Percentiles rank a stretch among this genome's conserved stretches.
Evolutionary conservation across 2,329 filamentous ascomycete genomes (phyloP).

Genomic region (Xylariaceae sp.): DNA sequence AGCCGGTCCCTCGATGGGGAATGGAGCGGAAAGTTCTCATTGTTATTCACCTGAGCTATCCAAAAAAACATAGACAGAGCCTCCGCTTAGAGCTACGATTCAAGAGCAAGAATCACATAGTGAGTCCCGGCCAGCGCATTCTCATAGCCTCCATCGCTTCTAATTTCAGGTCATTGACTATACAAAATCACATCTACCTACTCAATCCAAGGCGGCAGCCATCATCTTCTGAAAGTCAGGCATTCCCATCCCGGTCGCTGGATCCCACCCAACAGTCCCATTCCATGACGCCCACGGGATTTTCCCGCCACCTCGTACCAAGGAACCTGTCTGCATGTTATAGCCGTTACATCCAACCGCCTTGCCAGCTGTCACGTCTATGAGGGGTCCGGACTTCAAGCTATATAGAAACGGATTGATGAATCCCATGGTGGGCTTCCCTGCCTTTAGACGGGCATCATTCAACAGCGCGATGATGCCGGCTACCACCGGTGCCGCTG

Average conservation of each 20-base stretch:
- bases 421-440: conserved; percentile 23
- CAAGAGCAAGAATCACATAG: background rate
- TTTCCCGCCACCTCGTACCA: conserved; percentile 35
- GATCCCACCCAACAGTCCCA: conserved; percentile 40
- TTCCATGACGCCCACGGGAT: conserved; percentile 41
- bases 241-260: conserved; percentile 20
- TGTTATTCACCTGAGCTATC: no score
- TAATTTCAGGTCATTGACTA: background rate
- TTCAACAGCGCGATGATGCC: conserved; percentile 25
- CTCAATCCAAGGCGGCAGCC: conserved; percentile 17
- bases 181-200: background rate
- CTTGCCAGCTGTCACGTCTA: conserved; percentile 35
- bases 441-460: conserved; percentile 23
- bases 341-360: conserved; percentile 35
- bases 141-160: background rate
- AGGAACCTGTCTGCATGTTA: conserved; percentile 34
- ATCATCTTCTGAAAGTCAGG: conserved; percentile 26
- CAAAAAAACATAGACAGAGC: no score
- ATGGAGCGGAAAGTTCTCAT: no score
- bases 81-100: background rate
- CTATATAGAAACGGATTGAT: conserved; percentile 26
- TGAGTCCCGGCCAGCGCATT: background rate
- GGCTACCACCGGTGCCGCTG: conserved; percentile 23
- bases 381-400: conserved; percentile 11
- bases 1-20: no score